Conservation (phyloP, 73 alveolate genomes). For the Paramecium sonneborni region DNA sequence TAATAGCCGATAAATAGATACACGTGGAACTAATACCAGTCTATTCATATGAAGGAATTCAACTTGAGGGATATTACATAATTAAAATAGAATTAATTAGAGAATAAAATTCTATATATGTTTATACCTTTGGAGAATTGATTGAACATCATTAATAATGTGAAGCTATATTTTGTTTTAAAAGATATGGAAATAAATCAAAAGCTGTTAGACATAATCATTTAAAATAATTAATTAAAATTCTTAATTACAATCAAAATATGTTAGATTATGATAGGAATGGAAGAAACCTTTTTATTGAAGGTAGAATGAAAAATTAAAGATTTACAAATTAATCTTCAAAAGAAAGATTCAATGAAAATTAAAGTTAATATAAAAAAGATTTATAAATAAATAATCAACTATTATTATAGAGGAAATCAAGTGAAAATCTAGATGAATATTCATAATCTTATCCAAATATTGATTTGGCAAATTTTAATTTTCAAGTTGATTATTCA, state of each 20-base stretch:
- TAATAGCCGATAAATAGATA: neutral
- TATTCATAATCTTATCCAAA: neutral
- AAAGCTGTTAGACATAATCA: neutral
- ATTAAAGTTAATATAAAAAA: neutral
- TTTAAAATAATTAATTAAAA: neutral
- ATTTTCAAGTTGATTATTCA: neutral
- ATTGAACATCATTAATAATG: neutral
- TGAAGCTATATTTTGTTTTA: conserved; percentile 9
- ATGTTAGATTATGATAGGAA: neutral
- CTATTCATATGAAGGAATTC: neutral
- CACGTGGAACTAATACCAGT: neutral
- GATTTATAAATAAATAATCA: neutral
- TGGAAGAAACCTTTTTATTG: neutral
- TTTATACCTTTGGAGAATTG: neutral
- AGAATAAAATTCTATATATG: neutral
- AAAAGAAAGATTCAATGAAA: neutral
- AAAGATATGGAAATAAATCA: conserved; percentile 7
- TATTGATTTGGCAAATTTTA: neutral
- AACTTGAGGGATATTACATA: neutral
- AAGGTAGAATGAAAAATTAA: neutral
- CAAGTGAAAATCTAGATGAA: neutral
- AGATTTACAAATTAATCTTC: neutral
- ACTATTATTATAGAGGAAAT: neutral
- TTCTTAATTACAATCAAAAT: neutral
- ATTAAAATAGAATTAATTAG: neutral